These are phyloP conservation scores for Diaporthe nobilis DNA, from an alignment of 2,329 filamentous ascomycete species.

Conservation along the genomic window DNA sequence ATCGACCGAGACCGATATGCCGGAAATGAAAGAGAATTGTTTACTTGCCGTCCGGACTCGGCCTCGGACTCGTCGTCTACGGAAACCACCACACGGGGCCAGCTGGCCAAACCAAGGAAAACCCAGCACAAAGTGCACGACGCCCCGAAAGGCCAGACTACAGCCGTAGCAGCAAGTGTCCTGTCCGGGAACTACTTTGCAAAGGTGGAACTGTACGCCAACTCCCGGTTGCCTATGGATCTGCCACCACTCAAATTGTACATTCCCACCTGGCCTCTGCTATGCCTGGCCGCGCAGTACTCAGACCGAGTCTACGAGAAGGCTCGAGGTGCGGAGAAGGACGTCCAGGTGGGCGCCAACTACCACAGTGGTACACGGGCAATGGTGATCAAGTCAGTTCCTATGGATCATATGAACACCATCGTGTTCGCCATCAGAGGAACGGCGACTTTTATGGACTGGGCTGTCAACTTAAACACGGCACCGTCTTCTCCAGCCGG, in stretches of 20 bases:
- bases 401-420: slow-evolving; percentile 82
- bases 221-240: slow-evolving; percentile 79
- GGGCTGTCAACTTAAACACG: slow-evolving; percentile 85
- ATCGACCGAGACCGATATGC: slow-evolving; percentile 75
- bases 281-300: slow-evolving; percentile 84
- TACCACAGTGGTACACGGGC: slow-evolving; percentile 84
- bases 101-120: slow-evolving; percentile 40
- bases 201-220: slow-evolving; percentile 84
- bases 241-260: slow-evolving; percentile 80
- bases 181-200: slow-evolving; percentile 74
- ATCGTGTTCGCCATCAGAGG: slow-evolving; percentile 90
- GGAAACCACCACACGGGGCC: slow-evolving; percentile 30
- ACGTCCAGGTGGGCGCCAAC: slow-evolving; percentile 79
- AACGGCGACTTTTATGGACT: slow-evolving; percentile 85
- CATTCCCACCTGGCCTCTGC: slow-evolving; percentile 80
- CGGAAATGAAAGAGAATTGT: slow-evolving; percentile 69
- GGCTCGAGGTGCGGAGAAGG: slow-evolving; percentile 73
- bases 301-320: slow-evolving; percentile 81
- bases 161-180: slow-evolving; percentile 51
- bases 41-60: slow-evolving; percentile 54
- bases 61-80: slow-evolving; percentile 7
- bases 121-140: slow-evolving; percentile 51
- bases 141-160: slow-evolving; percentile 54
- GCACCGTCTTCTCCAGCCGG: slow-evolving; percentile 74
- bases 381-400: slow-evolving; percentile 86